Evolutionary conservation across 2,329 filamentous ascomycete species (phyloP).

Genomic region (Aspergillus ustus): DNA sequence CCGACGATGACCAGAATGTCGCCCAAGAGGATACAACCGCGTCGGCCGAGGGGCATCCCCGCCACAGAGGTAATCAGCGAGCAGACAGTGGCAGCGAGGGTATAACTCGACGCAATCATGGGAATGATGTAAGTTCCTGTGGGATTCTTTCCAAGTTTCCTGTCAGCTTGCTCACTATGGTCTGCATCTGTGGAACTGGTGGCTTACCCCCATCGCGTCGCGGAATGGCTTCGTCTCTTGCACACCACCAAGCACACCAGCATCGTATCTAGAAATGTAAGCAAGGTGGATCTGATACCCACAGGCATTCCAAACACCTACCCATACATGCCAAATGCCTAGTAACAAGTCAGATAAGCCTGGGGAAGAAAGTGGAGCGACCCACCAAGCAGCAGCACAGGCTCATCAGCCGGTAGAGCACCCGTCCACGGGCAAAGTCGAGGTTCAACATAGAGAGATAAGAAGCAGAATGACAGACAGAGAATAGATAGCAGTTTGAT

Average conservation of each 20-base stretch:
- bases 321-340: conserved; percentile 9
- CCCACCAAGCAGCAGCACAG: conserved; percentile 1
- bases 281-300: background rate
- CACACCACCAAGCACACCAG: conserved; percentile 1
- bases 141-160: background rate
- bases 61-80: background rate
- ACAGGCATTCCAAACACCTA: background rate
- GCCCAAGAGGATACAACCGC: conserved; percentile 4
- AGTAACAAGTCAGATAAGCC: background rate
- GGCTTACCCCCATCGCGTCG: background rate
- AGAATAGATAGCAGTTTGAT: no score
- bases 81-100: conserved; percentile 1
- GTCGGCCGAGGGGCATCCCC: background rate
- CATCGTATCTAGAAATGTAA: background rate
- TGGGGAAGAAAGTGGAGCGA: background rate
- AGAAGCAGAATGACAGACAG: no score
- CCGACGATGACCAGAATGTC: conserved; percentile 6
- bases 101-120: conserved; percentile 6
- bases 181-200: background rate
- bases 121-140: conserved; percentile 7
- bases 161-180: background rate
- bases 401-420: conserved; percentile 6
- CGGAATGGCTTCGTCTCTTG: conserved; percentile 4
- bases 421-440: background rate
- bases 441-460: background rate